A percentile compares a stretch with the other conserved stretches of the same genome.
phyloP scores from a whole-genome alignment of 371 early-diverging fungal species.

The Gilbertella persicaria region DNA sequence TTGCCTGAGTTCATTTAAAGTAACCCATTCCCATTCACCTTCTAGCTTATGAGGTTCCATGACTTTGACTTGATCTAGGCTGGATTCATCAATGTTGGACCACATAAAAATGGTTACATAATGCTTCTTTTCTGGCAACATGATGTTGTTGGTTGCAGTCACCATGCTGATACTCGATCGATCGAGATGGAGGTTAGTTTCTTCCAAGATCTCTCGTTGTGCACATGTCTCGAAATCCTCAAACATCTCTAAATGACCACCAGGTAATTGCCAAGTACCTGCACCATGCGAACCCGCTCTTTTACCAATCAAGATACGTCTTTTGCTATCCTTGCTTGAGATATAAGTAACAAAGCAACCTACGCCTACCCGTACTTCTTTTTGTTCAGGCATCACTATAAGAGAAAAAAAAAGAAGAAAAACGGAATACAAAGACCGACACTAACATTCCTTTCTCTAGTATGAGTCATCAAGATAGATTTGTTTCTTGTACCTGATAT shows the following conservation, averaged over 20 bases:
- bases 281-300: constrained; percentile 67
- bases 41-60: constrained; percentile 67
- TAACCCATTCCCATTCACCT: constrained; percentile 59
- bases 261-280: constrained; percentile 64
- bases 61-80: constrained; percentile 22
- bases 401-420: constrained; percentile 5
- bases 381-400: not conserved
- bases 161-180: constrained; percentile 34
- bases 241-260: constrained; percentile 66
- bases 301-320: constrained; percentile 52
- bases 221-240: constrained; percentile 67
- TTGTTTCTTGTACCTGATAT: too few species aligned
- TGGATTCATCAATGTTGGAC: constrained; percentile 22
- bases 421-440: not conserved
- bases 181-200: constrained; percentile 52
- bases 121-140: constrained; percentile 55
- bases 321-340: constrained; percentile 22
- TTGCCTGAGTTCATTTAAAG: constrained; percentile 37
- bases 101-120: constrained; percentile 69
- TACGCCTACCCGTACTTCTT: constrained; percentile 52
- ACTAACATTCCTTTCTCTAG: too few species aligned
- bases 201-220: constrained; percentile 60
- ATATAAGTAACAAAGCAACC: constrained; percentile 44
- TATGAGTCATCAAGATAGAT: too few species aligned
- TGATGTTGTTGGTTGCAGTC: constrained; percentile 62